Evolutionary conservation across 1,284 basidiomycete species (phyloP).

Genomic region (Cystobasidiaceae sp.): DNA sequence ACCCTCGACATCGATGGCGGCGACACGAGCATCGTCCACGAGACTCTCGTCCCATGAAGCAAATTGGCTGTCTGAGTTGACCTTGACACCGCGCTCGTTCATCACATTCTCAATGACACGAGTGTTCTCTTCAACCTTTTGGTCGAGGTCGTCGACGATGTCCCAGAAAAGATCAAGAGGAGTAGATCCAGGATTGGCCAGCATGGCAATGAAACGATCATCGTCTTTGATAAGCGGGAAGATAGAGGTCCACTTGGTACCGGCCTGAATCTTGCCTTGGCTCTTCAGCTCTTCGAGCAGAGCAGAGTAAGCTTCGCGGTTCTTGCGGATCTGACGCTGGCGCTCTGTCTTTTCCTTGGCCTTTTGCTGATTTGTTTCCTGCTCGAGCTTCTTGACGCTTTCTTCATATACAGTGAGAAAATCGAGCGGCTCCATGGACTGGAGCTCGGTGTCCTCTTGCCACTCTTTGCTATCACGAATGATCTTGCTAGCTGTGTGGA

Average conservation of each 20-base stretch:
- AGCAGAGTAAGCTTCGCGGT: conserved; percentile 75
- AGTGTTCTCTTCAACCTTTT: conserved; percentile 67
- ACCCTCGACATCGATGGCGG: conserved; percentile 33
- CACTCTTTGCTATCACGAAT: conserved; percentile 72
- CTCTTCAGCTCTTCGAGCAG: conserved; percentile 66
- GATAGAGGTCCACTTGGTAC: conserved; percentile 84
- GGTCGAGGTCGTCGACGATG: conserved; percentile 75
- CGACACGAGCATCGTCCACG: conserved; percentile 10
- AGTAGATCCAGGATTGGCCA: conserved; percentile 86
- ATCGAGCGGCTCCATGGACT: conserved; percentile 75
- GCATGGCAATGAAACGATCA: conserved; percentile 71
- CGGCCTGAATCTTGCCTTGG: conserved; percentile 66
- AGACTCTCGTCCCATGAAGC: conserved; percentile 54
- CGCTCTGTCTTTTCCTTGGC: conserved; percentile 73
- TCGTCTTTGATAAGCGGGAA: conserved; percentile 72
- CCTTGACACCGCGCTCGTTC: conserved; percentile 43
- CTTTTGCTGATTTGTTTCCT: conserved; percentile 79
- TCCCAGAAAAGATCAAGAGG: conserved; percentile 97
- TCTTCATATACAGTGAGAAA: conserved; percentile 87
- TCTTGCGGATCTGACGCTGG: conserved; percentile 73
- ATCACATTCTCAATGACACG: conserved; percentile 28
- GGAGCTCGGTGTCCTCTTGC: conserved; percentile 65
- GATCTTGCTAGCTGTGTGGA: conserved; percentile 71
- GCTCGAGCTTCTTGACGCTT: conserved; percentile 76
- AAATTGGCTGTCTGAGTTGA: conserved; percentile 45